Base-by-base conservation (phyloP, 1,139 yeast genomes). In the Nakaseomyces delphensis region DNA sequence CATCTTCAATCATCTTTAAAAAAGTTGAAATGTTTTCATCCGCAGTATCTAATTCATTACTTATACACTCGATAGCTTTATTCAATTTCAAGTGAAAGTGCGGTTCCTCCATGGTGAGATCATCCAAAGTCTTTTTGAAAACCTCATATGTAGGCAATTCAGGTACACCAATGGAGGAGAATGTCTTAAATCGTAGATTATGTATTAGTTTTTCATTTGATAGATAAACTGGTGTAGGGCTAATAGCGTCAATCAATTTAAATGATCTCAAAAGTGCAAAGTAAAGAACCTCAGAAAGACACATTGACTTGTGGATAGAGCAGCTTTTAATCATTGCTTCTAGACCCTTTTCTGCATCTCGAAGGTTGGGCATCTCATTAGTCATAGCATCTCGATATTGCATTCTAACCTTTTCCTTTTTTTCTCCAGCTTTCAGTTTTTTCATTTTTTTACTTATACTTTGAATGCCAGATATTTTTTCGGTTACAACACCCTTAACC, bases 91-190 rank as follows among this genome's bases (percentile, higher is more conserved):
- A 2, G 1, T 46, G 33, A 25, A 57, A 47, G 39, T 42, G 38
- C 1, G 59, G 52, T 15, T 47, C 56, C 4, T 48, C 23, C 4
- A 55, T 44, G 2, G 44, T 38, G 42, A 56, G 56, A 8, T 55
- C 57, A 11, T 52, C 35, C 5, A 59, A 27, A 1, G 55, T 48
- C 4, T 51, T 42, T 32, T 56, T 48, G 36, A 57, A 53, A 3
- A 45, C 25, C 3, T 63, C 59, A 53, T 64, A 80, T 0, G 67
- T 59, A 3, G 91, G 84, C 41, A 74, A 57, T 24, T 69, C 71
- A 0, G 97, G 96, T 4, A 79, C 79, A 0, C 95, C 96, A 14
- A 89, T 82, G 0, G 89, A 74, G 14, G 84, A 76, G 67, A 84
- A 86, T 2, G 94, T 80, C 57, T 86, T 87, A 74, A 87, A 75